Evolutionary conservation across 164 flowering plant species (phyloP), one percentile per base, ranked within the genome.

Genomic region (Aristolochia contorta): DNA sequence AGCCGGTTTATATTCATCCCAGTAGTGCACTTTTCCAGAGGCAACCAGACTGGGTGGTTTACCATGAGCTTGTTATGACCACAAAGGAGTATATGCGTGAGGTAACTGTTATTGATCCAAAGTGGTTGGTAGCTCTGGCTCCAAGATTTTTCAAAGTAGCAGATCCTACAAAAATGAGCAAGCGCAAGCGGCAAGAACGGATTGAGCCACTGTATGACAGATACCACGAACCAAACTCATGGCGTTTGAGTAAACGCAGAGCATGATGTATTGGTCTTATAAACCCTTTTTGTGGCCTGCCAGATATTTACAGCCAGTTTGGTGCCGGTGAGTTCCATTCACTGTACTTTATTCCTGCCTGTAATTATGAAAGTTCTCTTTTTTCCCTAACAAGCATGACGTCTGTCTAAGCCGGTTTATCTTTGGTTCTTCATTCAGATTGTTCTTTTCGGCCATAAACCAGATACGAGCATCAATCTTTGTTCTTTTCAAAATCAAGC

Each of bases 31-130:
- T 87, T 20, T 90, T 86, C 69, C 96, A 86, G 68, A 69, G 89
- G 61, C 95, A 87, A 65, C 97, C 92, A 3, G 93, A 84, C 46
- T 87, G 92, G 95, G 96, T 87, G 20, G 84, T 87, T 23, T 85
- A 91, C 78, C 81, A 91, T 64, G 97, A 91, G 71, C 75, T 87
- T 56, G 97, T 85, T 4, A 91, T 91, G 97, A 91, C 97, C 12
- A 88, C 93, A 0, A 91, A 88, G 58, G 96, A 87, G 69, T 86
- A 86, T 67, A 88, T 88, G 97, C 83, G 93, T 7, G 93, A 85
- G 69, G 87, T 86, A 14, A 82, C 91, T 0, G 91, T 82, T 9
- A 66, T 89, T 20, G 93, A 89, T 63, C 93, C 93, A 5, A 89
- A 89, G 57, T 86, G 96, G 96, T 84, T 89, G 41, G 93, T 89